phyloP scores from a whole-genome alignment of 495 filamentous ascomycete species.

The Aspergillus cavernicola region DNA sequence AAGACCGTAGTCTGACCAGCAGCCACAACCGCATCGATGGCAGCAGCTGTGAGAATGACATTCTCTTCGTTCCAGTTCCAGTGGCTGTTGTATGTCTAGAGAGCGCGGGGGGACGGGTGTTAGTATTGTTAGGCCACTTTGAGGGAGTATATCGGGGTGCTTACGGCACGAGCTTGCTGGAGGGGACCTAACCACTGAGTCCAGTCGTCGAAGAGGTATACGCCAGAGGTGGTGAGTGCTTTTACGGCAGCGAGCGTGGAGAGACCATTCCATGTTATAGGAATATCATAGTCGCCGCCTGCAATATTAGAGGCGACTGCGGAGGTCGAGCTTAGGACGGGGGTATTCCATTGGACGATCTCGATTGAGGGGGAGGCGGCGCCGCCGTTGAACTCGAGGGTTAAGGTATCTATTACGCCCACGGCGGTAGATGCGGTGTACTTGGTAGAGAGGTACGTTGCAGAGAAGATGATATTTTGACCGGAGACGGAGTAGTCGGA shows the following conservation, averaged over 20 bases:
- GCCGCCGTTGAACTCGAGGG: conserved; percentile 50
- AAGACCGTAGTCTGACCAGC: conserved; percentile 44
- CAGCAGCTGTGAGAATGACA: conserved; percentile 41
- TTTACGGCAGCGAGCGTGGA: conserved; percentile 48
- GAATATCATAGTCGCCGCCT: conserved; percentile 46
- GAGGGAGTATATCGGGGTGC: no score
- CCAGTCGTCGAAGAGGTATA: conserved; percentile 54
- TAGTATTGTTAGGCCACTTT: not conserved
- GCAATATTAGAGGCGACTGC: conserved; percentile 35
- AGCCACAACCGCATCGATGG: conserved; percentile 43
- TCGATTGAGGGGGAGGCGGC: conserved; percentile 37
- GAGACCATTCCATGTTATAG: conserved; percentile 50
- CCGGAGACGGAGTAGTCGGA: conserved; percentile 47
- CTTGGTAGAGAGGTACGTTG: conserved; percentile 44
- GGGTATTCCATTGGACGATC: conserved; percentile 49
- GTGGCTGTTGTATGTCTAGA: conserved; percentile 44
- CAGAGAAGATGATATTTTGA: conserved; percentile 43
- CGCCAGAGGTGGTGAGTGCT: conserved; percentile 46
- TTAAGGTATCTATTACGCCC: conserved; percentile 48
- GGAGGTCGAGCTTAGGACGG: conserved; percentile 37
- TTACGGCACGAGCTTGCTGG: conserved; percentile 47
- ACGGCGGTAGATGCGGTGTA: conserved; percentile 33
- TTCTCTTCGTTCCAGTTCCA: conserved; percentile 46
- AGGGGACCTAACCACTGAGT: conserved; percentile 52
- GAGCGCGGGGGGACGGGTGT: not conserved